These are phyloP conservation scores for Paratinospora sagittata DNA, from an alignment of 164 flowering plant genomes.

Conservation along the genomic window DNA sequence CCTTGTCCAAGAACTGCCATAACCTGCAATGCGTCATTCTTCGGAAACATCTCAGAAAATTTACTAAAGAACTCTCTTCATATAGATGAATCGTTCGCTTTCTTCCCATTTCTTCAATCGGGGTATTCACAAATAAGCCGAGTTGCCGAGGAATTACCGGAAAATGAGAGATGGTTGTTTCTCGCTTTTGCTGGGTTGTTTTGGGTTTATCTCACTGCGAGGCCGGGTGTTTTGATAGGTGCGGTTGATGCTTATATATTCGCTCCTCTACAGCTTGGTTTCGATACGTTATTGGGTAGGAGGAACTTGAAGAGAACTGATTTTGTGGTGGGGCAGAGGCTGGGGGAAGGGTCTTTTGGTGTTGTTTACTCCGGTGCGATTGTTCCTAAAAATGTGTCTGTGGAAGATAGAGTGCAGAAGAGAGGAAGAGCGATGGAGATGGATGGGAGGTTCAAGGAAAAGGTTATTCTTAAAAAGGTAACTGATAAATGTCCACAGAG, in stretches of 20 bases:
- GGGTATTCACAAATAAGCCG: slow-evolving; percentile 46
- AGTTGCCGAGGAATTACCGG: slow-evolving; percentile 44
- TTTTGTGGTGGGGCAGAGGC: slow-evolving; percentile 55
- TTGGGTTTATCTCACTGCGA: slow-evolving; percentile 89
- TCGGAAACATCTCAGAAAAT: slow-evolving; percentile 31
- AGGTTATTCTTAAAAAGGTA: slow-evolving; percentile 88
- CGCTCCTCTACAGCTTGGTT: slow-evolving; percentile 72
- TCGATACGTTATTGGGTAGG: slow-evolving; percentile 57
- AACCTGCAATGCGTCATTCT: slow-evolving; percentile 46
- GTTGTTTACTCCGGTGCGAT: slow-evolving; percentile 78
- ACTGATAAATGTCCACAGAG: not conserved
- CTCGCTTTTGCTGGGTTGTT: slow-evolving; percentile 49
- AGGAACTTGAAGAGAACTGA: slow-evolving; percentile 66
- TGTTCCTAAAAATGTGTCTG: slow-evolving; percentile 60
- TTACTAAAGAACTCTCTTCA: slow-evolving; percentile 26
- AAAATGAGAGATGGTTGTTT: slow-evolving; percentile 56
- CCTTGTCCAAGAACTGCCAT: slow-evolving; percentile 16
- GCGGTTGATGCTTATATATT: slow-evolving; percentile 87
- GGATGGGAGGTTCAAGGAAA: slow-evolving; percentile 65
- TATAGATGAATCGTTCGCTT: slow-evolving; percentile 31
- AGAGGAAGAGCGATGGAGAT: slow-evolving; percentile 29
- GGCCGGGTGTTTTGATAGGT: slow-evolving; percentile 91
- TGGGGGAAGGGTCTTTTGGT: slow-evolving; percentile 96
- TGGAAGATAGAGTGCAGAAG: slow-evolving; percentile 38
- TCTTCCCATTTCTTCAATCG: slow-evolving; percentile 38